Evolutionary conservation across 192 early-diverging fungal genomes (phyloP), one percentile per base, ranked within the genome.

Genomic region (Backusella australiensis): DNA sequence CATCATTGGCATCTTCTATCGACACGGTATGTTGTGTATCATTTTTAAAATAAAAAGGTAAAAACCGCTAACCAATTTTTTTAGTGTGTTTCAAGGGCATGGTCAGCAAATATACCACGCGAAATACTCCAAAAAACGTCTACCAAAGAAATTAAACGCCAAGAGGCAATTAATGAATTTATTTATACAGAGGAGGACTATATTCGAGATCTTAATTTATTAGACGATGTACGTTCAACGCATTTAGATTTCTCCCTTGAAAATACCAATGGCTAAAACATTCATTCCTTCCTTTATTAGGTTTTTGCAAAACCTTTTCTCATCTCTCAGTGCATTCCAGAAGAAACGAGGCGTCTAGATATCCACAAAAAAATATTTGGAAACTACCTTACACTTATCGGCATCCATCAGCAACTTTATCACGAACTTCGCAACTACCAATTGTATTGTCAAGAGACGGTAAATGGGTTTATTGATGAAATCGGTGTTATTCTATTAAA

Each of bases 161-260:
- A 99, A 76, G 98, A 99, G 83, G 93, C 97, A 14, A 98, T 99
- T 70, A 92, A 92, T 82, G 98, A 99, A 80, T 89, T 97, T 7
- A 88, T 96, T 34, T 87, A 91, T 67, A 99, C 98, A 0, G 98
- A 99, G 83, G 87, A 88, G 34, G 97, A 98, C 77, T 99, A 98
- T 80, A 89, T 97, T 23, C 86, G 90, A 26, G 97, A 99, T 86
- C 87, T 99, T 34, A 86, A 92, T 49, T 86, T 94, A 67, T 84
- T 96, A n/a, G 90, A 95, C 2, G 80, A 81, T 63, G 80, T 77
- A 78, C 34, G 59, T 53, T 26, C 12, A 1, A 56, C 7, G 9
- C 23, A 14, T 59, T 23, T 21, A 8, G 11, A 66, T 36, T 0
- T 21, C 11, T n/a, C 7, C 32, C 6, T 56, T 29, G 35, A 34